Percentiles rank a stretch among this genome's conserved stretches.
Evolutionary conservation across 441 rosid species (phyloP).

Genomic region (Syzygium syzygioides): DNA sequence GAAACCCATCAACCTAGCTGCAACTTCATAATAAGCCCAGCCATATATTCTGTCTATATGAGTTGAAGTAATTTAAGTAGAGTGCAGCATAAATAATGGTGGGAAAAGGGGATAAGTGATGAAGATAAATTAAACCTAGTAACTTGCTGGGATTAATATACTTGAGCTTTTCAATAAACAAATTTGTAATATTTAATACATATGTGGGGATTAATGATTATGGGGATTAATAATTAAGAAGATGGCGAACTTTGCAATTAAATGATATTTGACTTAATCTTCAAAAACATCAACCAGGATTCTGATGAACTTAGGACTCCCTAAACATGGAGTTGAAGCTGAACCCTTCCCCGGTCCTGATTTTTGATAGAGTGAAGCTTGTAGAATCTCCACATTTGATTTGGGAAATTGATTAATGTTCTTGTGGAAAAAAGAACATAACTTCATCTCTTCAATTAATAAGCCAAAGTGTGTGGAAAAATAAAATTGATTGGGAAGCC

Average conservation of each 20-base stretch:
- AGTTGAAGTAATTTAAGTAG: not conserved
- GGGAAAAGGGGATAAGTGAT: too few species aligned
- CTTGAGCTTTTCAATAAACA: not conserved
- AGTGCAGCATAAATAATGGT: not conserved
- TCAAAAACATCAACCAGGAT: not conserved
- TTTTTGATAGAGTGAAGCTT: not conserved
- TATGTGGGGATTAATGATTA: not conserved
- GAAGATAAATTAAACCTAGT: not conserved
- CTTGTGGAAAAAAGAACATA: not conserved
- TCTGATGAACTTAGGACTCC: not conserved
- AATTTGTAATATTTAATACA: not conserved
- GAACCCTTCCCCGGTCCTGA: not conserved
- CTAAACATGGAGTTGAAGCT: not conserved
- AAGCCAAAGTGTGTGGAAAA: not conserved
- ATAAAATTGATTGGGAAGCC: not conserved
- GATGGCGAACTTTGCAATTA: not conserved
- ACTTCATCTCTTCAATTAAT: not conserved
- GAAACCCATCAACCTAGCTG: not conserved
- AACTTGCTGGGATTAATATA: not conserved
- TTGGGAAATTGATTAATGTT: not conserved
- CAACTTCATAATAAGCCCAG: not conserved
- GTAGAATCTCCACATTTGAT: not conserved
- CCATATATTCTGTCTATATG: not conserved
- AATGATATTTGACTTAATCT: not conserved
- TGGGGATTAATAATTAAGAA: not conserved